phyloP scores from a whole-genome alignment of 345 rosid species.

The Psidium friedrichsthalianum region DNA sequence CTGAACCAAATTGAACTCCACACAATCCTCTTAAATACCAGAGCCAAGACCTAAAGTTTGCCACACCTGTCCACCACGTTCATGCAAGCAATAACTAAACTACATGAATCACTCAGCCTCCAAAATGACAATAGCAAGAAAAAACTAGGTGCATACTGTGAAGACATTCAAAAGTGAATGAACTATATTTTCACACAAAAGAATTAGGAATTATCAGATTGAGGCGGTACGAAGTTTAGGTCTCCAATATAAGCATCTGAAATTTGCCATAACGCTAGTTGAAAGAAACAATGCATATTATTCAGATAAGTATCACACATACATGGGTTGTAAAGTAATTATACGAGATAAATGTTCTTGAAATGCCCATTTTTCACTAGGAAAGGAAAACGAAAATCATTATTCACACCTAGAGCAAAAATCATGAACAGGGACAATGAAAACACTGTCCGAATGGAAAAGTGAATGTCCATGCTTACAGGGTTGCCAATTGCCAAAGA shows the following conservation, averaged over 20 bases:
- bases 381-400: neutral
- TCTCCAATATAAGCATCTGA: neutral
- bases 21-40: neutral
- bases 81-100: neutral
- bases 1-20: neutral
- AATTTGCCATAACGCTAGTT: neutral
- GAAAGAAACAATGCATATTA: neutral
- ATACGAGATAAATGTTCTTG: neutral
- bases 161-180: neutral
- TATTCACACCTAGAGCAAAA: neutral
- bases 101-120: neutral
- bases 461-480: constrained; percentile 30
- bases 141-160: neutral
- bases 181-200: neutral
- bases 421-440: neutral
- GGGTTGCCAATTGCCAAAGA: constrained; percentile 96
- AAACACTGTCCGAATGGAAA: neutral
- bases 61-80: neutral
- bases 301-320: neutral
- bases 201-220: neutral
- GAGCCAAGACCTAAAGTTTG: neutral
- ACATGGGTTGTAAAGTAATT: neutral
- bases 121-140: neutral
- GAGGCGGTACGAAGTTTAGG: neutral
- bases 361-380: neutral